Evolutionary conservation across 2,329 filamentous ascomycete species (phyloP).

Genomic region (Cercospora nicotianae): DNA sequence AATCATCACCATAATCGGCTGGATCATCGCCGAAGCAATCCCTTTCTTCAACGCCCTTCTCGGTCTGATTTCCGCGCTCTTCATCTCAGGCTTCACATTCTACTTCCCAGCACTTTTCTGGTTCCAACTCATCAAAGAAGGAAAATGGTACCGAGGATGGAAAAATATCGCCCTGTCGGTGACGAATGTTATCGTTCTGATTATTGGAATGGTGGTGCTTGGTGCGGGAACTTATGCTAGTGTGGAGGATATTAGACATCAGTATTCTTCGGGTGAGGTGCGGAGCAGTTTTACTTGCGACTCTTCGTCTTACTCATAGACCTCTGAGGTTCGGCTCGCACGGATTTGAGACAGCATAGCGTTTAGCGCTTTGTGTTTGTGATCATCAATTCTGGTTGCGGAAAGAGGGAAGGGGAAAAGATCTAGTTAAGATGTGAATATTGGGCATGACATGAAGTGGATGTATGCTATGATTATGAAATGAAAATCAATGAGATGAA

Average conservation of each 20-base stretch:
- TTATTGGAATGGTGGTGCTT: constrained; percentile 37
- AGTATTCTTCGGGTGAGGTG: constrained; percentile 42
- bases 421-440: not conserved
- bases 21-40: constrained; percentile 70
- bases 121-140: constrained; percentile 50
- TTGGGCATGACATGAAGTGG: not conserved
- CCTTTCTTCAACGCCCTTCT: constrained; percentile 70
- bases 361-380: not conserved
- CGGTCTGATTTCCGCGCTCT: constrained; percentile 63
- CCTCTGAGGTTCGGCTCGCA: constrained; percentile 12
- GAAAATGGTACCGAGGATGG: constrained; percentile 49
- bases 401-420: constrained; percentile 8
- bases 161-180: constrained; percentile 48
- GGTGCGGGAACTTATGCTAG: constrained; percentile 47
- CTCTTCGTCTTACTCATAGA: constrained; percentile 20
- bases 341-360: not conserved
- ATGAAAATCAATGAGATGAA: not conserved
- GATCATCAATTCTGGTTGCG: not conserved
- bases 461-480: constrained; percentile 1
- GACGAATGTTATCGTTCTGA: constrained; percentile 48
- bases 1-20: constrained; percentile 61
- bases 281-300: constrained; percentile 46
- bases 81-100: constrained; percentile 64
- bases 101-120: constrained; percentile 43
- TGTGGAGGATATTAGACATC: constrained; percentile 47